These are phyloP conservation scores for Kregervanrija fluxuum DNA, from an alignment of 805 yeast species.

Conservation along the genomic window DNA sequence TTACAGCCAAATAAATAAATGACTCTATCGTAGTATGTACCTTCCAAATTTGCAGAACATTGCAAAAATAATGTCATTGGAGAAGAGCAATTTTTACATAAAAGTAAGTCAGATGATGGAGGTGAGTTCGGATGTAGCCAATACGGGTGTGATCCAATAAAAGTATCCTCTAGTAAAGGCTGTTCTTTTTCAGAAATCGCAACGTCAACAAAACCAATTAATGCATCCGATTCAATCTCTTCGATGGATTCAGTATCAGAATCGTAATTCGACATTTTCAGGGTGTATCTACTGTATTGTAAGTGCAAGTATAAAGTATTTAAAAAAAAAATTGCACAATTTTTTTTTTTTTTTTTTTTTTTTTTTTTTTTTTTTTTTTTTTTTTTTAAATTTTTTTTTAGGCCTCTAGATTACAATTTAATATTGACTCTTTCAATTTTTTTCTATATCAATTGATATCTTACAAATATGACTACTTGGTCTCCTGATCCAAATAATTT, in stretches of 20 bases:
- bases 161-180: constrained; percentile 55
- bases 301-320: too few relatives aligned
- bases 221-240: constrained; percentile 30
- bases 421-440: not conserved
- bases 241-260: constrained; percentile 12
- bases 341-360: not conserved
- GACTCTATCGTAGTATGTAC: constrained; percentile 68
- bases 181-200: constrained; percentile 42
- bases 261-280: constrained; percentile 2
- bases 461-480: constrained; percentile 46
- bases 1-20: constrained; percentile 75
- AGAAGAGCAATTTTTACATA: constrained; percentile 60
- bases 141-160: constrained; percentile 72
- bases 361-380: not conserved
- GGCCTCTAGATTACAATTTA: not conserved
- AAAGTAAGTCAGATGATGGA: constrained; percentile 45
- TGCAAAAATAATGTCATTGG: constrained; percentile 67
- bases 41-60: constrained; percentile 72
- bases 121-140: constrained; percentile 60
- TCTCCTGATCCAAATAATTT: constrained; percentile 55
- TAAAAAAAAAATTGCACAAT: too few relatives aligned
- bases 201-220: constrained; percentile 60
- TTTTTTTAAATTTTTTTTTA: not conserved
- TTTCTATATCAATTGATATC: not conserved
- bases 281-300: too few relatives aligned